Evolutionary conservation across 306 rosid species (phyloP).

Genomic region (Vicia faba): DNA sequence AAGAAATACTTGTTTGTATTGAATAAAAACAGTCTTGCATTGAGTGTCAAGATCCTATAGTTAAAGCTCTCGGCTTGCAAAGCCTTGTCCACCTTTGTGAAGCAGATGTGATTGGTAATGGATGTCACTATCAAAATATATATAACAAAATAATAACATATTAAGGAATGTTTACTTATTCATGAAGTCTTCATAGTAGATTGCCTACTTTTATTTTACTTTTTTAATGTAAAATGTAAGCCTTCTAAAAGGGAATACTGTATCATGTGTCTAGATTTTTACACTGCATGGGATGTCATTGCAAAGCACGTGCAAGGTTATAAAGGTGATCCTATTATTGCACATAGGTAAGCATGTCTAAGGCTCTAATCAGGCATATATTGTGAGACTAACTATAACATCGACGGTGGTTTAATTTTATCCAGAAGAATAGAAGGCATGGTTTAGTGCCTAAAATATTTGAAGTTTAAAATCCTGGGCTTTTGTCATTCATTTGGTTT

Average conservation of each 20-base stretch:
- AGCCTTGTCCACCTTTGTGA: constrained; percentile 95
- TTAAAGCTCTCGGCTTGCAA: constrained; percentile 90
- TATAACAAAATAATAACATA: constrained; percentile 12
- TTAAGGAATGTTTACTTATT: background rate
- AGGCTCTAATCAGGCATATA: constrained; percentile 30
- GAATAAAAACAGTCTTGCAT: constrained; percentile 68
- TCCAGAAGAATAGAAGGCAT: background rate
- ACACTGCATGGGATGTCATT: constrained; percentile 95
- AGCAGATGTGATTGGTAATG: constrained; percentile 86
- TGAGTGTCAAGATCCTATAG: constrained; percentile 69
- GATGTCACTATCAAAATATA: constrained; percentile 14
- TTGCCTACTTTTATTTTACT: constrained; percentile 3
- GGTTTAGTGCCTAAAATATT: constrained; percentile 33
- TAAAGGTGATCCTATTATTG: constrained; percentile 57
- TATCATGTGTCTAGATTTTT: constrained; percentile 66
- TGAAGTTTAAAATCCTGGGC: constrained; percentile 14
- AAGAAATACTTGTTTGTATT: constrained; percentile 38
- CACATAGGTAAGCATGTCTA: constrained; percentile 61
- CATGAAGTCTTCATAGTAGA: constrained; percentile 14
- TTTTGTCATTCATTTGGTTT: constrained; percentile 24
- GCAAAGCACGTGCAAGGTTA: constrained; percentile 63
- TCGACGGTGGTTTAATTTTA: constrained; percentile 30
- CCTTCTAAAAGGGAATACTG: constrained; percentile 37
- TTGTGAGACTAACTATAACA: constrained; percentile 33
- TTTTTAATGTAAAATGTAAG: constrained; percentile 27